Conservation (phyloP, 2,329 filamentous ascomycete species). For the Coniella lustricola region DNA sequence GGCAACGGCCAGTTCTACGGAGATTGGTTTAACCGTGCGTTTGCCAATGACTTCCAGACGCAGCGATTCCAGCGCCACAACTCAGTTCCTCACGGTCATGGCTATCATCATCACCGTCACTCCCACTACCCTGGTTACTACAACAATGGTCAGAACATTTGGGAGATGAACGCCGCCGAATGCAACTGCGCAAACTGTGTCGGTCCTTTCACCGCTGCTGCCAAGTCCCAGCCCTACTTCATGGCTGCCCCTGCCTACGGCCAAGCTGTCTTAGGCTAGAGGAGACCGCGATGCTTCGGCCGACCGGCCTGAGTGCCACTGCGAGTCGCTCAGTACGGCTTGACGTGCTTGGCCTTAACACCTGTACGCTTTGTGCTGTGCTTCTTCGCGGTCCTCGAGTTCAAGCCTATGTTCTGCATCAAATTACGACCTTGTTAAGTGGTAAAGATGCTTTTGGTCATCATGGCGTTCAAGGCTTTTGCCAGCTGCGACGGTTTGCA, state of each 20-base stretch:
- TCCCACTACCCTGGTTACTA: constrained; percentile 36
- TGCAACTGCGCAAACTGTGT: constrained; percentile 43
- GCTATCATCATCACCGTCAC: constrained; percentile 35
- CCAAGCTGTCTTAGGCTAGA: constrained; percentile 48
- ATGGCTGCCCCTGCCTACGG: constrained; percentile 37
- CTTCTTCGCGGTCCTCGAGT: too few relatives aligned
- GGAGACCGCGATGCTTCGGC: too few relatives aligned
- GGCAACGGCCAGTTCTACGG: constrained; percentile 46
- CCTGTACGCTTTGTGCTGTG: too few relatives aligned
- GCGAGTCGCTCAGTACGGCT: too few relatives aligned
- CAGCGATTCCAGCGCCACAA: constrained; percentile 24
- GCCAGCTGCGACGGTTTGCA: too few relatives aligned
- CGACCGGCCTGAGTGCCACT: too few relatives aligned
- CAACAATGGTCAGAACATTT: constrained; percentile 38
- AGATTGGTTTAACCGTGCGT: constrained; percentile 45
- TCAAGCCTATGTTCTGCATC: too few relatives aligned
- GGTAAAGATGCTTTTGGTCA: too few relatives aligned
- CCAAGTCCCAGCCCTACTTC: constrained; percentile 43
- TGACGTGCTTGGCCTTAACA: too few relatives aligned
- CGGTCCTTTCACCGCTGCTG: constrained; percentile 27
- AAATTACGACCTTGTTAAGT: too few relatives aligned
- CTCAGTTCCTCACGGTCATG: constrained; percentile 29
- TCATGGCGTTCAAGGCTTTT: too few relatives aligned
- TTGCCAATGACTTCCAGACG: constrained; percentile 31
- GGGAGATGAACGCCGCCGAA: constrained; percentile 45